Conservation (phyloP, 2,329 filamentous ascomycete genomes). For the Colletotrichum tanaceti region DNA sequence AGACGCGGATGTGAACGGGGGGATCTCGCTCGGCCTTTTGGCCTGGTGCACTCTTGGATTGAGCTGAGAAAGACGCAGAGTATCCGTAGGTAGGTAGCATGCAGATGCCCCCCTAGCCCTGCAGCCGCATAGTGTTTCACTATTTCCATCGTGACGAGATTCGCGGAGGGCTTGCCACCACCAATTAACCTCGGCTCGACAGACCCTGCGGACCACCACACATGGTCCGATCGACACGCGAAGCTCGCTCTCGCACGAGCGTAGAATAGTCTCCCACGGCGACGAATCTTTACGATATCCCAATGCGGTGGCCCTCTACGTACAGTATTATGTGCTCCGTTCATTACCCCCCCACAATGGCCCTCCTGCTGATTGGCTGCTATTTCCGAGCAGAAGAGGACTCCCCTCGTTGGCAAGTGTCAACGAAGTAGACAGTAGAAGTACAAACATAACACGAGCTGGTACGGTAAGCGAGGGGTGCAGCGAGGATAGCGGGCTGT, state of each 20-base stretch:
- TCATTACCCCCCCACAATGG: neutral
- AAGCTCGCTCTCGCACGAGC: neutral
- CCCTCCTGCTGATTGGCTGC: neutral
- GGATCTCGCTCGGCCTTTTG: neutral
- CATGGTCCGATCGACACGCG: neutral
- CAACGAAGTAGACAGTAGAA: neutral
- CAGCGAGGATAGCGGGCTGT: neutral
- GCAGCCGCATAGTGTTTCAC: slow-evolving; percentile 11
- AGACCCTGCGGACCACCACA: neutral
- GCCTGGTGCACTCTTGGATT: neutral
- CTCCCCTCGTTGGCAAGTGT: slow-evolving; percentile 5
- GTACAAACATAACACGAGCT: too few relatives aligned
- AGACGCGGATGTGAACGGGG: slow-evolving; percentile 22
- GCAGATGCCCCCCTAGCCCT: slow-evolving; percentile 2
- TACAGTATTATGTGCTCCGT: neutral
- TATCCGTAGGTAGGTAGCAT: slow-evolving; percentile 22
- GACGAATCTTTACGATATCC: neutral
- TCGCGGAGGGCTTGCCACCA: neutral
- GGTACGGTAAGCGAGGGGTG: too few relatives aligned
- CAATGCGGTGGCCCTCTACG: neutral
- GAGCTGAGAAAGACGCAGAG: slow-evolving; percentile 13
- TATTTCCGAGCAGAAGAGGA: slow-evolving; percentile 4
- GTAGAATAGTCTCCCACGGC: neutral
- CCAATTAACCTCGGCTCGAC: neutral
- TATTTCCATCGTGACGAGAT: slow-evolving; percentile 1